Evolutionary conservation across 2,329 filamentous ascomycete genomes (phyloP).

Genomic region (Fusarium stilboides): DNA sequence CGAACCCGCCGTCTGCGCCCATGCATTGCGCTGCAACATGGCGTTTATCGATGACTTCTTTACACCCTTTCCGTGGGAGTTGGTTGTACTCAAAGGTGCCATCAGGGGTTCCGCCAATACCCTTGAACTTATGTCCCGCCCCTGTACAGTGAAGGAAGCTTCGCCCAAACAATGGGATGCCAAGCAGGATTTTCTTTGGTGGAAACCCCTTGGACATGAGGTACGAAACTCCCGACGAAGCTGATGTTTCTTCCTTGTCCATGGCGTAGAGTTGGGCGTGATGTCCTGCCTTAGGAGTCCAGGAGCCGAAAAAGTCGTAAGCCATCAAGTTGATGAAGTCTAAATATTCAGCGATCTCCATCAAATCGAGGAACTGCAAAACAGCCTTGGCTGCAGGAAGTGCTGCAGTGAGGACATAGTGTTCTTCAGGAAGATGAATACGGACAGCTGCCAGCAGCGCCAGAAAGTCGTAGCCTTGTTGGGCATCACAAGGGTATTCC

Average conservation of each 20-base stretch:
- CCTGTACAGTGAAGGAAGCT: conserved; percentile 78
- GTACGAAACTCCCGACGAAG: conserved; percentile 76
- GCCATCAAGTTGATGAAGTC: conserved; percentile 85
- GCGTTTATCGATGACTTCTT: conserved; percentile 77
- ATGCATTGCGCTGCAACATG: conserved; percentile 80
- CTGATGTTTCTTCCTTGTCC: conserved; percentile 73
- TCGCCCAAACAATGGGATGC: conserved; percentile 82
- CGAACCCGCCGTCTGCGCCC: conserved; percentile 81
- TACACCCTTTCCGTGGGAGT: conserved; percentile 73
- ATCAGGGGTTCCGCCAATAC: conserved; percentile 70
- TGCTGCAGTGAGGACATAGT: conserved; percentile 79
- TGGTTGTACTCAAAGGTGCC: conserved; percentile 82
- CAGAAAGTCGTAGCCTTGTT: conserved; percentile 80
- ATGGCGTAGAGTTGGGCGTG: conserved; percentile 81
- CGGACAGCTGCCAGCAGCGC: conserved; percentile 77
- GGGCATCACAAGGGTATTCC: conserved; percentile 78
- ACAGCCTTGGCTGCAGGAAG: conserved; percentile 78
- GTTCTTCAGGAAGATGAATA: conserved; percentile 75
- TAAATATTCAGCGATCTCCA: conserved; percentile 73
- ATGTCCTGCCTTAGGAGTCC: conserved; percentile 78
- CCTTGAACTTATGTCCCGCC: conserved; percentile 73
- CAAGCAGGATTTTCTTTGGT: conserved; percentile 79
- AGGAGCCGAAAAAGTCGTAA: conserved; percentile 83
- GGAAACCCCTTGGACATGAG: conserved; percentile 77
- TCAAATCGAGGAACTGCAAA: conserved; percentile 78